A percentile compares a stretch with the other conserved stretches of the same genome.
phyloP scores from a whole-genome alignment of 192 early-diverging fungal species.

The Neocallimastix lanati region DNA sequence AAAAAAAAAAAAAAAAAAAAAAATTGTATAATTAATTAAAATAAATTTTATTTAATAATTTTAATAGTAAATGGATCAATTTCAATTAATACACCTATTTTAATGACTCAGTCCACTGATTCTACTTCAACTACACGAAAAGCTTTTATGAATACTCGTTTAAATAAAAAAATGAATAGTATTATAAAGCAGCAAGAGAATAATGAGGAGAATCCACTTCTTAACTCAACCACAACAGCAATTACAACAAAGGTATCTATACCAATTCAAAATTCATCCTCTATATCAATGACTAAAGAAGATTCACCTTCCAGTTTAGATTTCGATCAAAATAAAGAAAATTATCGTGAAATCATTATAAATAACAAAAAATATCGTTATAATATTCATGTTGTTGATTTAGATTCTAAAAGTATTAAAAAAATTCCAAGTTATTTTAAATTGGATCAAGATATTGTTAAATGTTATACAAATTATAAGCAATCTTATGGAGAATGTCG shows the following conservation, averaged over 20 bases:
- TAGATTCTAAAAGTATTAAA: slow-evolving; percentile 46
- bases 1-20: too few relatives aligned
- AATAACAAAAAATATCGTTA: slow-evolving; percentile 10
- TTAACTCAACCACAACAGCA: too few relatives aligned
- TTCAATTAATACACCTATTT: neutral
- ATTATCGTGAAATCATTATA: neutral
- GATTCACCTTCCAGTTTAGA: neutral
- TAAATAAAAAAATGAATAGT: neutral
- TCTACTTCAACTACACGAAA: neutral
- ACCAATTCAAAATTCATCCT: neutral
- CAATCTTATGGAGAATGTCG: neutral
- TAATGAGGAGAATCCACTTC: neutral
- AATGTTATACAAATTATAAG: slow-evolving; percentile 10
- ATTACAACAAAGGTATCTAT: neutral
- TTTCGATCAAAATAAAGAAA: neutral
- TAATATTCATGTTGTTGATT: slow-evolving; percentile 40
- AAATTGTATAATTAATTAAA: too few relatives aligned
- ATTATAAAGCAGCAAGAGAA: neutral
- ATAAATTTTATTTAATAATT: too few relatives aligned
- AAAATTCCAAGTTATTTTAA: slow-evolving; percentile 32
- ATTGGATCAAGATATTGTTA: slow-evolving; percentile 33
- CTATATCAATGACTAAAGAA: too few relatives aligned
- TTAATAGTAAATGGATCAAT: too few relatives aligned
- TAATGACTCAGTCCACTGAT: neutral
- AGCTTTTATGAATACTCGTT: neutral